Percentiles rank a stretch among this genome's conserved stretches.
phyloP scores from a whole-genome alignment of 2,329 filamentous ascomycete genomes.

The Diaporthe australafricana region DNA sequence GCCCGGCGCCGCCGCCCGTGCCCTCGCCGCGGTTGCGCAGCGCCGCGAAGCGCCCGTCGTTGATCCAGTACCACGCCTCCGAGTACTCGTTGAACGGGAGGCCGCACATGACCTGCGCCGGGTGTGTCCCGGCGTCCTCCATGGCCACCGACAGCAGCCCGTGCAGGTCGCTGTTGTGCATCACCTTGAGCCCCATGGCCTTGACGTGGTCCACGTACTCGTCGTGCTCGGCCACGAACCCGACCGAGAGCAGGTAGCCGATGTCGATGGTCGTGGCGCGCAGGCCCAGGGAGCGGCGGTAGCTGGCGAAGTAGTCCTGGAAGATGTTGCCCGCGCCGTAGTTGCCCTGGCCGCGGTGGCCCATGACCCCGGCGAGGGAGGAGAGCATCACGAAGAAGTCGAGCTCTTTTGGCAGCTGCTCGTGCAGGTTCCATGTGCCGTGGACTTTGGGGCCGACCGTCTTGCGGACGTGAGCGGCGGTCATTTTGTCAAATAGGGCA shows the following conservation, averaged over 20 bases:
- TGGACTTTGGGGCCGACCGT: slow-evolving; percentile 14
- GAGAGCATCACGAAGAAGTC: slow-evolving; percentile 28
- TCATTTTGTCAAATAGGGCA: slow-evolving; percentile 23
- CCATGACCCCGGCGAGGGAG: neutral
- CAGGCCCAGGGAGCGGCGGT: slow-evolving; percentile 38
- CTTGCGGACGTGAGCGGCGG: neutral
- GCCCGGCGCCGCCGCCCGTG: neutral
- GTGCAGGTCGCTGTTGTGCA: slow-evolving; percentile 27
- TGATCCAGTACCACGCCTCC: slow-evolving; percentile 21
- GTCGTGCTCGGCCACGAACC: slow-evolving; percentile 26
- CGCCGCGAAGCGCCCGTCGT: slow-evolving; percentile 20
- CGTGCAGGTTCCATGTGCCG: slow-evolving; percentile 28
- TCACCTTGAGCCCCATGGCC: slow-evolving; percentile 13
- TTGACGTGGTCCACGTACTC: slow-evolving; percentile 18
- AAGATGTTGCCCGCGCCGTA: slow-evolving; percentile 47
- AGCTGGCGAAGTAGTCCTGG: slow-evolving; percentile 47
- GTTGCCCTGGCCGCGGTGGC: slow-evolving; percentile 3
- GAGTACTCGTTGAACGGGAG: slow-evolving; percentile 18
- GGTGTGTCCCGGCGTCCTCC: neutral
- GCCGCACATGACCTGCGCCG: slow-evolving; percentile 28
- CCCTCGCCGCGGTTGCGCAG: slow-evolving; percentile 19
- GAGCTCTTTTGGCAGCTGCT: slow-evolving; percentile 26
- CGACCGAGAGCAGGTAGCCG: slow-evolving; percentile 43
- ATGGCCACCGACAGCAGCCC: neutral
- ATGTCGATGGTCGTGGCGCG: slow-evolving; percentile 43